Percentiles rank a stretch among this genome's conserved stretches.
These are phyloP conservation scores for Lactarius sanguifluus DNA, from an alignment of 768 basidiomycete species.

Conservation along the genomic window DNA sequence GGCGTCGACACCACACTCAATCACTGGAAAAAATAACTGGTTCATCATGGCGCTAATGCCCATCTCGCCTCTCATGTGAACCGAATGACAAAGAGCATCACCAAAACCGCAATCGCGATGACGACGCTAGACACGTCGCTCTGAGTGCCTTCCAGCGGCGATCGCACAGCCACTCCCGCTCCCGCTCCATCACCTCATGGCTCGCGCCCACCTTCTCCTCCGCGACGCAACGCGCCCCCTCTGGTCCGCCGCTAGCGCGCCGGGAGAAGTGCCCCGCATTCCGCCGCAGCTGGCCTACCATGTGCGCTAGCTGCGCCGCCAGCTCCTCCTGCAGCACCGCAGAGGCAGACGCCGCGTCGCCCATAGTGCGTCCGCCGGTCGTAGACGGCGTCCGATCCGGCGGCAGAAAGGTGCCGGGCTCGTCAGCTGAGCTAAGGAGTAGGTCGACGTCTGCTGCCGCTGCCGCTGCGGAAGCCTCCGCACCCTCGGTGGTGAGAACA, in stretches of 20 bases:
- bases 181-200: no score
- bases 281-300: slow-evolving; percentile 40
- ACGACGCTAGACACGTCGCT: slow-evolving; percentile 58
- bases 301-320: slow-evolving; percentile 59
- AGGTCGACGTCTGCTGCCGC: slow-evolving; percentile 12
- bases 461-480: neutral
- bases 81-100: slow-evolving; percentile 73
- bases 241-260: no score
- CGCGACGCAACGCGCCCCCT: slow-evolving; percentile 31
- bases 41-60: no score
- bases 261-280: no score
- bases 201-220: no score
- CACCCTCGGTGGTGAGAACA: neutral
- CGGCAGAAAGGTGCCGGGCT: slow-evolving; percentile 36
- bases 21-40: no score
- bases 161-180: slow-evolving; percentile 6
- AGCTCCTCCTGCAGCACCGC: slow-evolving; percentile 46
- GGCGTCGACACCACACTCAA: no score
- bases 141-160: slow-evolving; percentile 48
- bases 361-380: slow-evolving; percentile 9
- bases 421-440: slow-evolving; percentile 12
- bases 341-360: slow-evolving; percentile 35
- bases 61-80: slow-evolving; percentile 43
- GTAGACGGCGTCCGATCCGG: slow-evolving; percentile 27
- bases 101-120: slow-evolving; percentile 68